A percentile compares a stretch with the other conserved stretches of the same genome.
Conservation (phyloP, 2,329 filamentous ascomycete species). For the Diaporthe sp. region DNA sequence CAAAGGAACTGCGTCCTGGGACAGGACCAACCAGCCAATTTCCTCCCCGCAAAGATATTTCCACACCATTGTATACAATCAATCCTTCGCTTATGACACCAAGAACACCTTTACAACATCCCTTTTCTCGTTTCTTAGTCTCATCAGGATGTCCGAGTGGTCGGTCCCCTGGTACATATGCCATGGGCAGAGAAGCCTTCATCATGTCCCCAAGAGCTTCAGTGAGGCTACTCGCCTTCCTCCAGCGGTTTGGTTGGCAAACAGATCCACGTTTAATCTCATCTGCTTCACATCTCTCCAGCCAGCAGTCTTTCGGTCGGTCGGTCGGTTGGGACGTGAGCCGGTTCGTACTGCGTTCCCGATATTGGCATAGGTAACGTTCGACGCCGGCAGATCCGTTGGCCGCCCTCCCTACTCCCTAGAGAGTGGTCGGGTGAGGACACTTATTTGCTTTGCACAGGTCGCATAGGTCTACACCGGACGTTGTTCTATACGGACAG, state of each 20-base stretch:
- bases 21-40: background rate
- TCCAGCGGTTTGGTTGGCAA: background rate
- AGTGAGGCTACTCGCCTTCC: background rate
- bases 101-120: background rate
- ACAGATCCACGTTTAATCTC: background rate
- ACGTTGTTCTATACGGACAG: conserved; percentile 33
- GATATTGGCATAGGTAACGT: background rate
- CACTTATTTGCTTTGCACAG: conserved; percentile 33
- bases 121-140: background rate
- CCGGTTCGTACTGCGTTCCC: background rate
- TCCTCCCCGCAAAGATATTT: background rate
- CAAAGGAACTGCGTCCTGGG: background rate
- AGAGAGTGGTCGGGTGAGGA: conserved; percentile 17
- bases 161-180: background rate
- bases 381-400: background rate
- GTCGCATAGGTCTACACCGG: conserved; percentile 35
- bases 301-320: background rate
- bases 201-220: background rate
- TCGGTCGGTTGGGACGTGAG: background rate
- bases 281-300: background rate
- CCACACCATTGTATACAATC: background rate
- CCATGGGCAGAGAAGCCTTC: background rate
- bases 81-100: background rate
- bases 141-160: background rate
- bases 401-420: background rate